These are phyloP conservation scores for Coniophora puteana DNA, from an alignment of 1,284 basidiomycete genomes.

Conservation along the genomic window DNA sequence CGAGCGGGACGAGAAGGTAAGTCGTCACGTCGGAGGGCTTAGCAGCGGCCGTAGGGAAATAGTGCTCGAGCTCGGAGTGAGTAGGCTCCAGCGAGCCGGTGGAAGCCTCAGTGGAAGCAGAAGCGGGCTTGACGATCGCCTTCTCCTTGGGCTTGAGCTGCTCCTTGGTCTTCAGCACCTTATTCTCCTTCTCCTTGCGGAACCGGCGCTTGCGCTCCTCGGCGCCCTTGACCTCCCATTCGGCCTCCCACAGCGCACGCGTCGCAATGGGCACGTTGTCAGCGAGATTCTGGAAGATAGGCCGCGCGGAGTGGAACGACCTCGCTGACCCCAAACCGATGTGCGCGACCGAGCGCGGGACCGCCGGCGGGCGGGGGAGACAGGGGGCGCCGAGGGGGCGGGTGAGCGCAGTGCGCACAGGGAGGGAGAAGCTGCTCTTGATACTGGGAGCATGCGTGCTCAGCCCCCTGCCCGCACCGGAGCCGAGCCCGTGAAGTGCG, in stretches of 20 bases:
- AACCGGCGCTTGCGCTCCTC: conserved; percentile 40
- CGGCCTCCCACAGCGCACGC: conserved; percentile 66
- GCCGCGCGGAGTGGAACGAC: conserved; percentile 66
- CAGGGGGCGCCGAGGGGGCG: conserved; percentile 39
- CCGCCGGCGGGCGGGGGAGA: conserved; percentile 52
- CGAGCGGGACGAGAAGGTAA: conserved; percentile 67
- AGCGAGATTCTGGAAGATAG: conserved; percentile 71
- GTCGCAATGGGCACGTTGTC: conserved; percentile 72
- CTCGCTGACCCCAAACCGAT: conserved; percentile 70
- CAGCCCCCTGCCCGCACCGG: too few relatives aligned
- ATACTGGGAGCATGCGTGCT: conserved; percentile 34
- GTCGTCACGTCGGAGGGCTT: conserved; percentile 48
- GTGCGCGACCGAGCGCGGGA: conserved; percentile 50
- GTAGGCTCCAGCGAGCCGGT: conserved; percentile 9
- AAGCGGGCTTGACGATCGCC: conserved; percentile 14
- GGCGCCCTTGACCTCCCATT: conserved; percentile 54
- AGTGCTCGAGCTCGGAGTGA: conserved; percentile 51
- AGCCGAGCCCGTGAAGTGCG: conserved; percentile 34
- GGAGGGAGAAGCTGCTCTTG: conserved; percentile 45
- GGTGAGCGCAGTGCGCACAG: conserved; percentile 45
- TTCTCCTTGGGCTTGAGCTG: conserved; percentile 32
- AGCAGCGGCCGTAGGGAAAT: conserved; percentile 44
- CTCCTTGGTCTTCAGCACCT: conserved; percentile 23
- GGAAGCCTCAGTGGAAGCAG: conserved; percentile 6
- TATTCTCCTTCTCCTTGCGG: conserved; percentile 25